Base-by-base conservation (phyloP, 2,329 filamentous ascomycete genomes). In the Exophiala phaeomuriformis region DNA sequence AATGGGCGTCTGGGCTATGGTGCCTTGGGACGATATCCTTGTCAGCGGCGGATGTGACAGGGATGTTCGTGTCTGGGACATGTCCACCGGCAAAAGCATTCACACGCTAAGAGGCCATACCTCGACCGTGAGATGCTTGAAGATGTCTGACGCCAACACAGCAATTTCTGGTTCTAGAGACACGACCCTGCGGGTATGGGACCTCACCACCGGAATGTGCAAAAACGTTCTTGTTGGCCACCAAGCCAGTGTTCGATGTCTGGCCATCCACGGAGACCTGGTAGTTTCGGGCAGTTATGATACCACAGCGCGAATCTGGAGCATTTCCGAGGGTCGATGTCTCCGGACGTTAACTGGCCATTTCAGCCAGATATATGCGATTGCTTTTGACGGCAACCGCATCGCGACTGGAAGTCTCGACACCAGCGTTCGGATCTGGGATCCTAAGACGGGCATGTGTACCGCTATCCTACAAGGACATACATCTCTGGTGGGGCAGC, bases 1-100 rank as follows among this genome's bases (percentile, higher is more conserved):
- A 42, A 98, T 98, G 93, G 93, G 93, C 39, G 93, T 98, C 19
- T 98, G 93, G 93, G 93, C 93, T 46, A 97, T 98, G 91, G 90
- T 98, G 28, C 93, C 93, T 4, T 96, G 90, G 88, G 91, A 88
- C 55, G 91, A 98, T 68, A 86, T 88, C 49, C 78, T 98, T 57
- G 93, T 98, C 56, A 96, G 90, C 64, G 93, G 93, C 64, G 93
- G 93, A 4, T 98, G 93, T 68, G 93, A 98, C 72, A 82, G 93
- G 56, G 93, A 98, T 67, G 93, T 98, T 30, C 81, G 93, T 53
- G 93, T 98, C 4, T 98, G 93, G 93, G 88, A 98, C 66, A 84
- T 98, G 76, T 83, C 84, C 47, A 95, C 88, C 57, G 93, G 90
- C 88, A 64, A 66, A 59, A 86, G 86, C 61, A 75, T 89, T 27